Percentiles rank a stretch among this genome's conserved stretches.
phyloP scores from a whole-genome alignment of 306 rosid genomes.

The Alnus glutinosa region DNA sequence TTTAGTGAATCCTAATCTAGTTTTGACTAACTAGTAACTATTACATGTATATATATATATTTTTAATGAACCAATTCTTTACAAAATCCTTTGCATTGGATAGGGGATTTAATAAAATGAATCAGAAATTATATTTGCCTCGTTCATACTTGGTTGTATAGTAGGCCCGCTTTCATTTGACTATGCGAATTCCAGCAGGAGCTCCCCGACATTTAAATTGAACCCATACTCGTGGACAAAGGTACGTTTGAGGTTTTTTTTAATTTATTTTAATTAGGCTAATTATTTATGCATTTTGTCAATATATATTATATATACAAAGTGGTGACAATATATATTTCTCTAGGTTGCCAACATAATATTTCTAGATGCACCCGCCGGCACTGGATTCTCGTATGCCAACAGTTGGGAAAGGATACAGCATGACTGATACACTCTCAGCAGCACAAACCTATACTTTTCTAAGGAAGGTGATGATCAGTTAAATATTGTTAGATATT shows the following conservation, averaged over 20 bases:
- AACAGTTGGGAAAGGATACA: constrained; percentile 13
- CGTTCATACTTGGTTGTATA: constrained; percentile 7
- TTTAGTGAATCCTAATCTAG: no score
- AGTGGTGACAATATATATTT: background rate
- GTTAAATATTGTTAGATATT: background rate
- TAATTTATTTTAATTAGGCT: background rate
- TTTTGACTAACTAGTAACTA: no score
- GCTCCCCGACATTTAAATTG: constrained; percentile 18
- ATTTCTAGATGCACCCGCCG: constrained; percentile 33
- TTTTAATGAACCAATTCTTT: no score
- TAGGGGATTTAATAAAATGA: no score
- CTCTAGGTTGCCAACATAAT: constrained; percentile 30
- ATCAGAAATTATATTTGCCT: no score
- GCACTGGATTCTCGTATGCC: constrained; percentile 33
- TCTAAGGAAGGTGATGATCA: constrained; percentile 1
- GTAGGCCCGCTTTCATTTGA: constrained; percentile 47
- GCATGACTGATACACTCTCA: constrained; percentile 1
- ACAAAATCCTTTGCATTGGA: no score
- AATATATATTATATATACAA: background rate
- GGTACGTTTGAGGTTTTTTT: background rate
- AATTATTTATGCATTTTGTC: background rate
- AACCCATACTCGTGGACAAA: constrained; percentile 33
- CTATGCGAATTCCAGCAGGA: constrained; percentile 12
- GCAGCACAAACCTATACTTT: constrained; percentile 12
- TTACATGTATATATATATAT: no score